A percentile compares a stretch with the other conserved stretches of the same genome.
These are phyloP conservation scores for Melampsora americana DNA, from an alignment of 1,284 basidiomycete genomes.

Conservation along the genomic window DNA sequence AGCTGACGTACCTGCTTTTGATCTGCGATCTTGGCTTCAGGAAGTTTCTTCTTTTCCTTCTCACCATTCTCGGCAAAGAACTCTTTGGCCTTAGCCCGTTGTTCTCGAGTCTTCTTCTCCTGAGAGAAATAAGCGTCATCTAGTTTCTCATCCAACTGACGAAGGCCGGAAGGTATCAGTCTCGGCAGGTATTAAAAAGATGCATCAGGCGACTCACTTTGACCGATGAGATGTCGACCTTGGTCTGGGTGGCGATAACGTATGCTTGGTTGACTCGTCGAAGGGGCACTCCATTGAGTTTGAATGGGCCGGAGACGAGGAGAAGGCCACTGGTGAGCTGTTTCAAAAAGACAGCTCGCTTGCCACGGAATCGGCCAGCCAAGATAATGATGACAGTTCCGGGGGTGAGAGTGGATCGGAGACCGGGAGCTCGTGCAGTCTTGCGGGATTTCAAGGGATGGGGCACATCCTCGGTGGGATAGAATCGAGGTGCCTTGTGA, in stretches of 20 bases:
- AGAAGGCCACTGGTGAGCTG: conserved; percentile 88
- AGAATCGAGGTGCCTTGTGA: conserved; percentile 85
- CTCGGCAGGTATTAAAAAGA: conserved; percentile 37
- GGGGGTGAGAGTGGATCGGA: conserved; percentile 85
- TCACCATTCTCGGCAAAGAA: conserved; percentile 93
- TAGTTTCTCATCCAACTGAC: conserved; percentile 66
- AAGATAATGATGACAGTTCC: conserved; percentile 95
- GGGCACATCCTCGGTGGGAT: conserved; percentile 91
- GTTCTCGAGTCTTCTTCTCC: conserved; percentile 63
- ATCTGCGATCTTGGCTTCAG: conserved; percentile 82
- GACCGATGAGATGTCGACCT: conserved; percentile 76
- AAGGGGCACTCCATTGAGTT: conserved; percentile 97
- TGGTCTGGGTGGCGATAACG: conserved; percentile 97
- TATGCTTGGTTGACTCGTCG: conserved; percentile 98
- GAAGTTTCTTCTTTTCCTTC: conserved; percentile 84
- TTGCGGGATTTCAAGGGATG: conserved; percentile 88
- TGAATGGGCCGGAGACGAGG: conserved; percentile 95
- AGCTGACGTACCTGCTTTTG: conserved; percentile 65
- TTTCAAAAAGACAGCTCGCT: conserved; percentile 98
- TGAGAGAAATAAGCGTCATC: conserved; percentile 95
- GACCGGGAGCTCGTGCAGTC: conserved; percentile 66
- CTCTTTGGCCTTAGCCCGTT: conserved; percentile 81
- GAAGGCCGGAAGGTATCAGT: conserved; percentile 3
- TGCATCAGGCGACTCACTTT: conserved; percentile 60
- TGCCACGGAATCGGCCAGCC: conserved; percentile 95